Percentiles rank a stretch among this genome's conserved stretches.
Evolutionary conservation across 768 basidiomycete genomes (phyloP).

Genomic region (Neoboletus subvelutipes): DNA sequence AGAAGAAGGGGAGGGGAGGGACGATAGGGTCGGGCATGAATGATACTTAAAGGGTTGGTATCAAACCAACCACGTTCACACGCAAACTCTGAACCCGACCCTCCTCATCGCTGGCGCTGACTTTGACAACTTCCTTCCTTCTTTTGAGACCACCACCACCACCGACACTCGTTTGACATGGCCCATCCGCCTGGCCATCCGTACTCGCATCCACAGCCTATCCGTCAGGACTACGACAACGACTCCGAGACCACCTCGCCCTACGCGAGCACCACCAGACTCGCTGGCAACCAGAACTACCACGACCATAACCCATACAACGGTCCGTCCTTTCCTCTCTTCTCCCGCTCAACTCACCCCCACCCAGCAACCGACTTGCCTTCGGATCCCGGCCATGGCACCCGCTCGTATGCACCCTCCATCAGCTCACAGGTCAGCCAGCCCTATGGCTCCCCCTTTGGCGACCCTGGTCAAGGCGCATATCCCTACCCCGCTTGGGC

Average conservation of each 20-base stretch:
- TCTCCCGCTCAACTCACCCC: not conserved
- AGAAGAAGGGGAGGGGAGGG: slow-evolving; percentile 56
- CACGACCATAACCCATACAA: slow-evolving; percentile 29
- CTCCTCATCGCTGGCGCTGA: slow-evolving; percentile 31
- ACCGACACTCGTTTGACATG: slow-evolving; percentile 31
- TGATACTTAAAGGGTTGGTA: not conserved
- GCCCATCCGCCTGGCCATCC: slow-evolving; percentile 42
- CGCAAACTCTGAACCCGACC: slow-evolving; percentile 4
- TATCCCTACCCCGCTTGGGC: slow-evolving; percentile 96
- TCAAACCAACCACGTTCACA: slow-evolving; percentile 15
- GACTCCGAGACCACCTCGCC: slow-evolving; percentile 55
- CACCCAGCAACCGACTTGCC: slow-evolving; percentile 17
- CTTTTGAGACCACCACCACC: slow-evolving; percentile 5
- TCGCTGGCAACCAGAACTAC: slow-evolving; percentile 44
- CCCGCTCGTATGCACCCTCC: slow-evolving; percentile 54
- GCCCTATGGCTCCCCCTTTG: slow-evolving; percentile 58
- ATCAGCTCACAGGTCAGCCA: slow-evolving; percentile 61
- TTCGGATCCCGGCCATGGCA: slow-evolving; percentile 33
- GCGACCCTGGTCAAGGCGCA: slow-evolving; percentile 50
- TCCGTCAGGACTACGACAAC: slow-evolving; percentile 41
- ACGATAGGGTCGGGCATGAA: slow-evolving; percentile 18
- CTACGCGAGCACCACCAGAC: slow-evolving; percentile 57
- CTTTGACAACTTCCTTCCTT: slow-evolving; percentile 5
- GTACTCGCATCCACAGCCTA: slow-evolving; percentile 29
- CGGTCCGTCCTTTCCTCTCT: slow-evolving; percentile 10